Base-by-base conservation (phyloP, 2,329 filamentous ascomycete species). In the Cladosporium cucumerinum region DNA sequence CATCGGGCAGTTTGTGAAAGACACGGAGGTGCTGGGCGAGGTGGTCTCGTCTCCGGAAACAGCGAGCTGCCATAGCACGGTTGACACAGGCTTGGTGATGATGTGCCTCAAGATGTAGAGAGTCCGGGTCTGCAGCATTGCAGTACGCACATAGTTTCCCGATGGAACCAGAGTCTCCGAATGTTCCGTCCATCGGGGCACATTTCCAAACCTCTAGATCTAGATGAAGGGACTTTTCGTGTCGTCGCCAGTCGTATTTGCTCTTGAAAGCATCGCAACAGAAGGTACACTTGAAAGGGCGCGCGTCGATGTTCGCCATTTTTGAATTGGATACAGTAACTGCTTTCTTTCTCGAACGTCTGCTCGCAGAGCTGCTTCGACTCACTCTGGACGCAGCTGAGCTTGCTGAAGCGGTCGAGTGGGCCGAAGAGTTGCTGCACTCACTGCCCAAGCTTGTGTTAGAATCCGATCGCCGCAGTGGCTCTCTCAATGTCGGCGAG, bases 211-310 rank as follows among this genome's bases (percentile, higher is more conserved):
- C 46, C 18, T 64, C 61, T n/a, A 64, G 39, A 10, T 57, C 52
- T 5, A 64, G 52, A 28, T 64, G 61, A 14, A 64, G 54, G 6
- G 61, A 64, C 32, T 64, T 64, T 8, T 64, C 61, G 28, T 64
- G 61, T 5, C 61, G 52, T 39, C 52, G 52, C 61, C 61, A 64
- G 54, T 64, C 61, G n/a, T 64, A 64, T 23, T 64, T 64, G 43
- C 39, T 49, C n/a, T 64, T 64, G 61, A 64, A 64, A 5, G 61
- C 39, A 28, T 64, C 61, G 14, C 52, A 57, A 18, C 61, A 64
- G 23, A 64, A 64, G 7, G 61, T 64, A 28, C 61, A 64, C 34
- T 64, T 46, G 54, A 64, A 64, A 12, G 55, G 52, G 1, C 61
- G 36, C 11, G 46, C 25, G 21, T 61, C 46, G 1, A 32, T 12